Base-by-base conservation (phyloP, 129 eudicot genomes). In the Pittosporum tobira region DNA sequence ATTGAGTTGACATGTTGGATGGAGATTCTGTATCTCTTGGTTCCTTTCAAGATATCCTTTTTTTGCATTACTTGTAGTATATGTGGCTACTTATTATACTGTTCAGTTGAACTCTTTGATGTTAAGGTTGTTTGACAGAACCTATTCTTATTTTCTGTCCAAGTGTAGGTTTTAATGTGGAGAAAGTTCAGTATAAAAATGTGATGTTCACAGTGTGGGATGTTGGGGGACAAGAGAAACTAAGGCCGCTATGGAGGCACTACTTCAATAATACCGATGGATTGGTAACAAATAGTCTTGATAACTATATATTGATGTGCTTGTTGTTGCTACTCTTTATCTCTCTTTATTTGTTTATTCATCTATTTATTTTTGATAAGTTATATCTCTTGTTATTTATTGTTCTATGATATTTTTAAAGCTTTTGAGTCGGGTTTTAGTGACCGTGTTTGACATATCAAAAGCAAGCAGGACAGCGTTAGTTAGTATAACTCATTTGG, bases 171-270 rank as follows among this genome's bases (percentile, higher is more conserved):
- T 93, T 93, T 75, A 93, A 93, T 73, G 99, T 93, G 60, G 99
- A 93, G 81, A 93, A 93, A 68, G 99, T 93, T 61, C 99, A 86
- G 79, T 90, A 90, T 57, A 90, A 90, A 79, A 90, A 90, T 78
- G 98, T 86, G 67, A 57, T 82, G 31, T 90, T 90, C 76, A 90
- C 97, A 15, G 97, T 90, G 44, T 90, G 97, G 98, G 98, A 90
- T 83, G 98, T 90, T 19, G 98, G 95, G 4, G 98, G 98, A 37
- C 98, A 90, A 81, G 95, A 90, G 74, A 86, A 90, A 70, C 71
- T 90, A 51, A 81, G 98, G 59, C 98, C 98, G 54, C 70, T 90
- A 29, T 90, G 97, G 97, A 85, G 95, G 88, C 98, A 90, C 74
- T 90, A 90, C 88, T 90, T 90, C 65, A 83, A 80, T 73, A 88